phyloP scores from a whole-genome alignment of 306 rosid species.

The Quercus robur region DNA sequence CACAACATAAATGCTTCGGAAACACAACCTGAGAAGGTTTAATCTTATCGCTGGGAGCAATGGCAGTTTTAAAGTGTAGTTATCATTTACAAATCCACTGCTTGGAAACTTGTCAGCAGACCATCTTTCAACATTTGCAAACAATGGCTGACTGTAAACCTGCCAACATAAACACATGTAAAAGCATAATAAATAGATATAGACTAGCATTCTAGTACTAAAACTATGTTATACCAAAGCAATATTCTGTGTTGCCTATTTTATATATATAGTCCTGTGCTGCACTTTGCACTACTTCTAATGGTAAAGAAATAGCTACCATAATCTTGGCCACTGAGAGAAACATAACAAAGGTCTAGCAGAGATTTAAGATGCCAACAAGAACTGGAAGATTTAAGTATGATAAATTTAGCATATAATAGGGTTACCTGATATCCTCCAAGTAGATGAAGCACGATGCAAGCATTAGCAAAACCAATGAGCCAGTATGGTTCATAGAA shows the following conservation, averaged over 20 bases:
- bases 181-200: background rate
- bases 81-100: conserved; percentile 36
- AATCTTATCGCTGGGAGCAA: conserved; percentile 35
- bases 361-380: background rate
- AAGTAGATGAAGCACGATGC: conserved; percentile 70
- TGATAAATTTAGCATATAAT: background rate
- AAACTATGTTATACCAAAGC: background rate
- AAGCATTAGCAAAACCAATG: conserved; percentile 63
- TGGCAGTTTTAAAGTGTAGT: conserved; percentile 38
- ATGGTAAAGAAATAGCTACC: too few relatives aligned
- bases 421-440: conserved; percentile 77
- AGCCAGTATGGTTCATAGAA: conserved; percentile 53
- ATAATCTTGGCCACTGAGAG: too few relatives aligned
- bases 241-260: background rate
- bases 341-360: too few relatives aligned
- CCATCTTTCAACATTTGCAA: conserved; percentile 59
- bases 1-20: conserved; percentile 50
- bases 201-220: too few relatives aligned
- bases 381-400: background rate
- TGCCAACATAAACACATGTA: conserved; percentile 20
- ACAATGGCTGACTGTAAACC: conserved; percentile 71
- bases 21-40: conserved; percentile 42
- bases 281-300: too few relatives aligned
- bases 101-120: conserved; percentile 29
- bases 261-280: too few relatives aligned